Conservation (phyloP, 2,329 filamentous ascomycete genomes). For the Cladosporium cucumerinum region DNA sequence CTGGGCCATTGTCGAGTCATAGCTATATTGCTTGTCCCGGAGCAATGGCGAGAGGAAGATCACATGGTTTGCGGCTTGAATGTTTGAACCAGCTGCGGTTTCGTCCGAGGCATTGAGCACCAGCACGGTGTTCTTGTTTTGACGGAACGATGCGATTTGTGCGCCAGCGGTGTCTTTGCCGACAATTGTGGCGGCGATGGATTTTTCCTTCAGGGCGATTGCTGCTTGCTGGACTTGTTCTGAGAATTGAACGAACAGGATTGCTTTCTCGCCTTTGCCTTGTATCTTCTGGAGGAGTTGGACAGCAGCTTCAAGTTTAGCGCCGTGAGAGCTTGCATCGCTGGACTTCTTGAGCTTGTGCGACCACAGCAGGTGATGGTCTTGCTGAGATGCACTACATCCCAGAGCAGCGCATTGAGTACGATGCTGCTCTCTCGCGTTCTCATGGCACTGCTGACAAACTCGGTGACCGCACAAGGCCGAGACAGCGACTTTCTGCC, state of each 20-base stretch:
- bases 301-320: slow-evolving; percentile 49
- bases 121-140: slow-evolving; percentile 46
- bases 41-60: slow-evolving; percentile 60
- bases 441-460: slow-evolving; percentile 42
- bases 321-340: slow-evolving; percentile 34
- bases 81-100: slow-evolving; percentile 58
- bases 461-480: slow-evolving; percentile 51
- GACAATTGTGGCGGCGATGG: slow-evolving; percentile 39
- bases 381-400: slow-evolving; percentile 41
- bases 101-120: slow-evolving; percentile 56
- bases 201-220: slow-evolving; percentile 31
- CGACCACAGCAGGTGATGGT: slow-evolving; percentile 42
- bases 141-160: slow-evolving; percentile 26
- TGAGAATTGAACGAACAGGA: slow-evolving; percentile 55
- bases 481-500: slow-evolving; percentile 35
- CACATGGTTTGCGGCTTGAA: slow-evolving; percentile 62
- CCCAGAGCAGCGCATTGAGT: slow-evolving; percentile 38
- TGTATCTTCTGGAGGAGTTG: slow-evolving; percentile 42
- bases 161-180: slow-evolving; percentile 26
- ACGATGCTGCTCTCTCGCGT: slow-evolving; percentile 27
- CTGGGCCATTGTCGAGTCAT: slow-evolving; percentile 58
- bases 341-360: slow-evolving; percentile 34
- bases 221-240: slow-evolving; percentile 42
- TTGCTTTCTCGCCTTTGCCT: slow-evolving; percentile 45
- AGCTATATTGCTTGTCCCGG: slow-evolving; percentile 50